Evolutionary conservation across 345 rosid species (phyloP).

Genomic region (Rhodomyrtus tomentosa): DNA sequence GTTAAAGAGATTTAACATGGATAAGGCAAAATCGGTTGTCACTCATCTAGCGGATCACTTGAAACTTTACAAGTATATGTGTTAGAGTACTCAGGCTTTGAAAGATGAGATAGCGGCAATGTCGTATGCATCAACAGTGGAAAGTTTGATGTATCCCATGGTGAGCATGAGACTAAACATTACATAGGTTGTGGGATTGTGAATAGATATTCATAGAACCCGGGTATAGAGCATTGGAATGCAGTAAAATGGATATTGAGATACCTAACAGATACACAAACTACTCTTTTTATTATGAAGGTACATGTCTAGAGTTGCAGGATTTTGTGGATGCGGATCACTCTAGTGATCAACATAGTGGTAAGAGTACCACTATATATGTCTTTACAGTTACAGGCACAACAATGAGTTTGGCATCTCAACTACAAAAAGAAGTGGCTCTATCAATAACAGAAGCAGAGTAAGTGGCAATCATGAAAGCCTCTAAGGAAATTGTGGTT

Average conservation of each 20-base stretch:
- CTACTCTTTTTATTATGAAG: background rate
- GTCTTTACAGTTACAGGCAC: background rate
- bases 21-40: background rate
- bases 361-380: background rate
- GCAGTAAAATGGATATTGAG: background rate
- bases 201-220: background rate
- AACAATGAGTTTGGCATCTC: background rate
- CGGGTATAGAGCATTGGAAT: background rate
- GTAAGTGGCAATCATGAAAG: background rate
- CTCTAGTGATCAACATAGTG: background rate
- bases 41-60: background rate
- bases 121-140: fast-evolving
- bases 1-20: background rate
- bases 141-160: background rate
- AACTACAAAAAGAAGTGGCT: background rate
- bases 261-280: background rate
- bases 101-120: background rate
- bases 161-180: background rate
- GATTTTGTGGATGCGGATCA: background rate
- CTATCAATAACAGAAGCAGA: fast-evolving
- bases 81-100: fast-evolving
- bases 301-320: background rate
- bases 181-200: background rate
- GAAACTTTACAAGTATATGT: background rate
- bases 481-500: background rate